These are phyloP conservation scores for Croton setiger DNA, from an alignment of 441 rosid genomes.

Conservation along the genomic window DNA sequence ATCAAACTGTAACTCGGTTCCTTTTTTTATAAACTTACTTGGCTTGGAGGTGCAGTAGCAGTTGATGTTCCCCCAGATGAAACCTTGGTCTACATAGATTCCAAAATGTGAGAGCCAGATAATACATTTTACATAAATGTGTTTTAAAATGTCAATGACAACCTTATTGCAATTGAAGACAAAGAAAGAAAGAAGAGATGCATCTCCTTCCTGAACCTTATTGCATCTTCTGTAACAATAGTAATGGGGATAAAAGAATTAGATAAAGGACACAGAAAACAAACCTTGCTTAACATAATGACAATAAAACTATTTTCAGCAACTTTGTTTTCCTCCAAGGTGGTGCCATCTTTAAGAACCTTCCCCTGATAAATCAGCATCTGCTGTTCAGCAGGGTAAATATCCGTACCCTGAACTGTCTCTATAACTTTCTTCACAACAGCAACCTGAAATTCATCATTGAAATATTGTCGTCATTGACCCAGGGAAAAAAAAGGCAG, in stretches of 20 bases:
- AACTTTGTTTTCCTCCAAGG: slow-evolving; percentile 69
- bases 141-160: not conserved
- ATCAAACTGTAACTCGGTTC: not conserved
- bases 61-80: slow-evolving; percentile 57
- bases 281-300: slow-evolving; percentile 80
- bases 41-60: slow-evolving; percentile 40
- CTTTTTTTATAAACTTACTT: slow-evolving; percentile 29
- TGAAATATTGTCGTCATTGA: not conserved
- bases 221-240: slow-evolving; percentile 73
- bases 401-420: slow-evolving; percentile 57
- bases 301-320: slow-evolving; percentile 74
- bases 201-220: slow-evolving; percentile 43
- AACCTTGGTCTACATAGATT: slow-evolving; percentile 48
- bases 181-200: not conserved
- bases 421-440: slow-evolving; percentile 78
- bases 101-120: slow-evolving; percentile 13
- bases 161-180: not conserved
- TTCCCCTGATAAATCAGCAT: slow-evolving; percentile 88
- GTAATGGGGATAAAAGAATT: slow-evolving; percentile 69
- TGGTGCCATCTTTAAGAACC: slow-evolving; percentile 74
- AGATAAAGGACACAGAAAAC: slow-evolving; percentile 66
- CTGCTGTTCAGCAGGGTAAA: slow-evolving; percentile 66
- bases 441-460: slow-evolving; percentile 40
- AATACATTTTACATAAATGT: not conserved
- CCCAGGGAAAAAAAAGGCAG: not conserved